phyloP scores from a whole-genome alignment of 2,329 filamentous ascomycete genomes.

The Lanzia echinophila region DNA sequence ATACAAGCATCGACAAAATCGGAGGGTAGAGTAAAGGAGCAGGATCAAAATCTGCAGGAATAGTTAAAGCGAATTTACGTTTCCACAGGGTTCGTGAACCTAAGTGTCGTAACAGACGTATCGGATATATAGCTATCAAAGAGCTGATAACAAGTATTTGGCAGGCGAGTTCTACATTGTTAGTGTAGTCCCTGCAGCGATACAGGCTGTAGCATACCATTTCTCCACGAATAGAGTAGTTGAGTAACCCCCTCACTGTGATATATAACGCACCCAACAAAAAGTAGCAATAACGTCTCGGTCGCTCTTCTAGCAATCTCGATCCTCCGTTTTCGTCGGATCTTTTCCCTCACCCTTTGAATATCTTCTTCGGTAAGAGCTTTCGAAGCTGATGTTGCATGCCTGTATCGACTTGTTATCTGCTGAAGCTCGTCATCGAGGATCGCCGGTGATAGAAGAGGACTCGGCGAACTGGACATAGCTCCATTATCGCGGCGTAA shows the following conservation, averaged over 20 bases:
- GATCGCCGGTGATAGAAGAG: constrained; percentile 43
- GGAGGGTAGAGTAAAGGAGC: constrained; percentile 86
- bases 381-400: neutral
- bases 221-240: constrained; percentile 41
- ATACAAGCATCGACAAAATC: constrained; percentile 67
- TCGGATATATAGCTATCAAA: constrained; percentile 50
- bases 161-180: constrained; percentile 26
- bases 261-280: constrained; percentile 42
- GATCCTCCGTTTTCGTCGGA: constrained; percentile 38
- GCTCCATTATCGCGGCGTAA: constrained; percentile 54
- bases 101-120: constrained; percentile 47
- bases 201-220: constrained; percentile 36
- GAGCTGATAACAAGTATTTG: constrained; percentile 29
- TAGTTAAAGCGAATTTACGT: constrained; percentile 32
- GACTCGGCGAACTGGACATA: constrained; percentile 49
- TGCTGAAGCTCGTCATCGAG: constrained; percentile 33
- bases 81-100: constrained; percentile 20
- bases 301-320: constrained; percentile 46
- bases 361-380: constrained; percentile 14
- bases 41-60: constrained; percentile 80
- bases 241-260: constrained; percentile 39
- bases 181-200: constrained; percentile 12
- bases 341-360: constrained; percentile 29
- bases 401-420: constrained; percentile 10
- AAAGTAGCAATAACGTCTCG: constrained; percentile 46